Evolutionary conservation across 768 basidiomycete species (phyloP).

Genomic region (Suillus bovinus): DNA sequence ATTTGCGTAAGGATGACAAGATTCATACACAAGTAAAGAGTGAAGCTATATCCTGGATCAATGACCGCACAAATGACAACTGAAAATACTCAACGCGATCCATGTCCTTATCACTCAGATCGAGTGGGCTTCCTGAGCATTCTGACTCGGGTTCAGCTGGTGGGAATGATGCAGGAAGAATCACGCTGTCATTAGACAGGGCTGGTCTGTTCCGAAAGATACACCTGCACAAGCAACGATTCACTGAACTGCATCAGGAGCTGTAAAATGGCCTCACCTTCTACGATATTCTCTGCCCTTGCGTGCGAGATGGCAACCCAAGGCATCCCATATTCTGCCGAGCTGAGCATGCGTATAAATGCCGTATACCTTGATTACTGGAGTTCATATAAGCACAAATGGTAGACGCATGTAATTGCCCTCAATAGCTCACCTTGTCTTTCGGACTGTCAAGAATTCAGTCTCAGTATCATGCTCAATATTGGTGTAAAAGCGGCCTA

Average conservation of each 20-base stretch:
- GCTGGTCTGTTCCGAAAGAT: conserved; percentile 39
- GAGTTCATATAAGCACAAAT: not conserved
- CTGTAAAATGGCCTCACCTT: conserved; percentile 36
- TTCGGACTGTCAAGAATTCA: conserved; percentile 32
- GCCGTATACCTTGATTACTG: conserved; percentile 51
- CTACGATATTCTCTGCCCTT: conserved; percentile 54
- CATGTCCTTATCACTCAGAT: conserved; percentile 44
- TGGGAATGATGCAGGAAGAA: conserved; percentile 54
- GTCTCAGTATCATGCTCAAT: not conserved
- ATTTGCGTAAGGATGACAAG: conserved; percentile 11
- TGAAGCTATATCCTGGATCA: conserved; percentile 43
- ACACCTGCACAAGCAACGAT: conserved; percentile 38
- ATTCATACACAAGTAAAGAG: conserved; percentile 54
- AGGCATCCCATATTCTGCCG: conserved; percentile 46
- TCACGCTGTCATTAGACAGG: conserved; percentile 41
- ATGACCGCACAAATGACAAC: not conserved
- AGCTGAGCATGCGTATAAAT: conserved; percentile 51
- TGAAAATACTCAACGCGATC: conserved; percentile 41
- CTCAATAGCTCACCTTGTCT: conserved; percentile 33
- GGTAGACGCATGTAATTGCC: not conserved
- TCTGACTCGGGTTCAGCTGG: conserved; percentile 30
- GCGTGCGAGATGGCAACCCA: conserved; percentile 42
- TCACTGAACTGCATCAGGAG: not conserved
- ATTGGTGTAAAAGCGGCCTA: conserved; percentile 16
- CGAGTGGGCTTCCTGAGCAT: conserved; percentile 23